phyloP scores from a whole-genome alignment of 306 rosid species.

The Nissolia schottii region DNA sequence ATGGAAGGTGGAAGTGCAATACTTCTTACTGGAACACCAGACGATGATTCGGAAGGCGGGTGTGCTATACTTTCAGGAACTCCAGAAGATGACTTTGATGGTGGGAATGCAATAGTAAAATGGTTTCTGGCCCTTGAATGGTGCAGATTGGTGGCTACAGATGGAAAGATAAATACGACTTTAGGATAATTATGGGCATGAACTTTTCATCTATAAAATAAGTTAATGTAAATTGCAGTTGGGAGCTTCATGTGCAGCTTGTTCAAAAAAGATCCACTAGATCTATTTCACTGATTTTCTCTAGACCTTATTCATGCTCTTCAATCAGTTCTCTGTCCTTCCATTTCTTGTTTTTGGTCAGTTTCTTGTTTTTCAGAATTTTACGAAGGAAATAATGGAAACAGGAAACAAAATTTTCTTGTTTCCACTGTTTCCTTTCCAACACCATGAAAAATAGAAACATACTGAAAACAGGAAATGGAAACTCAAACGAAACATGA shows the following conservation, averaged over 20 bases:
- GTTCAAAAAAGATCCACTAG: not conserved
- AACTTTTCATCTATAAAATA: not conserved
- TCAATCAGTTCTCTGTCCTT: not conserved
- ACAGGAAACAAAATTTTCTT: too few relatives aligned
- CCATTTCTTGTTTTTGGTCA: too few relatives aligned
- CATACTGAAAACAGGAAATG: too few relatives aligned
- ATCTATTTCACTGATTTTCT: not conserved
- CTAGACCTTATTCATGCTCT: not conserved
- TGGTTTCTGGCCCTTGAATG: conserved; percentile 27
- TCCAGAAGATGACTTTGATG: conserved; percentile 20
- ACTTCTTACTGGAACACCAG: conserved; percentile 25
- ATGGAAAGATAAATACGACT: not conserved
- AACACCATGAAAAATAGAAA: too few relatives aligned
- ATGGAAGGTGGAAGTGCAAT: conserved; percentile 64
- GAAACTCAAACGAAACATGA: too few relatives aligned
- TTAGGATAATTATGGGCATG: not conserved
- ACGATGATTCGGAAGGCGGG: conserved; percentile 34
- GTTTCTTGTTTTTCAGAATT: too few relatives aligned
- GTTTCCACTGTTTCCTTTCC: too few relatives aligned
- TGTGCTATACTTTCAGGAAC: conserved; percentile 31
- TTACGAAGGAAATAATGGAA: too few relatives aligned
- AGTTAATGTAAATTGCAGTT: not conserved
- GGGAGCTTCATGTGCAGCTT: not conserved
- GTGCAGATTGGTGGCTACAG: conserved; percentile 36
- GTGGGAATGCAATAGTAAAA: conserved; percentile 46